Evolutionary conservation across 2,329 filamentous ascomycete species (phyloP), one percentile per base, ranked within the genome.

Genomic region (Arthrocladium fulminans): DNA sequence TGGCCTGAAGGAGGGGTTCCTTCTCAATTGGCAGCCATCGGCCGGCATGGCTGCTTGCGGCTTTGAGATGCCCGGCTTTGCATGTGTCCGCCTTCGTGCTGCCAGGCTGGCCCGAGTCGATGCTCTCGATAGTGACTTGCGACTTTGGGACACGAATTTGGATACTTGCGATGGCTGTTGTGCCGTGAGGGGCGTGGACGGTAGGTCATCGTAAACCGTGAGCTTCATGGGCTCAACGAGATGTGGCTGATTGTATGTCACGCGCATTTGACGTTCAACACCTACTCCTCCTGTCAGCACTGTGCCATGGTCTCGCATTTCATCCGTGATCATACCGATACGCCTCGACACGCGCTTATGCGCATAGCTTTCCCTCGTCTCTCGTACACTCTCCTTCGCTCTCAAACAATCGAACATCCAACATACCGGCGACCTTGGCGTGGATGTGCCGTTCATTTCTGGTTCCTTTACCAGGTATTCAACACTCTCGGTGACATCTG

Each of bases 201-300:
- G 67, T 19, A 67, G 60, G 45, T 67, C 61, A 57, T 70, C 64
- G 52, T 67, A 67, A 45, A 69, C 60, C 34, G 61, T 61, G 52
- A 71, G 59, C 55, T 67, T 69, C 68, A 71, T 72, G 5, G 70
- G 69, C 22, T 68, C 64, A 39, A 72, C 64, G 35, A 70, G 65
- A 56, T 67, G 65, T 51, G 71, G 71, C 56, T 73, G 70, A 47
- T 65, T 63, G 44, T 57, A 54, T 58, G 65, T 69, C 59, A 72
- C 60, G 57, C 63, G 58, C 67, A 71, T 69, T 50, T 69, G 65
- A 55, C 67, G 63, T 49, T 71, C 61, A 34, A 66, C 54, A 35
- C 62, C 67, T 70, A 20, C 15, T 3, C 12, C 17, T 8, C 10
- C 10, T 5, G 32, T 12, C n/a, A 35, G 12, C n/a, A 17, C 6